Base-by-base conservation (phyloP, 371 early-diverging fungal species). In the Mucor circinelloides region DNA sequence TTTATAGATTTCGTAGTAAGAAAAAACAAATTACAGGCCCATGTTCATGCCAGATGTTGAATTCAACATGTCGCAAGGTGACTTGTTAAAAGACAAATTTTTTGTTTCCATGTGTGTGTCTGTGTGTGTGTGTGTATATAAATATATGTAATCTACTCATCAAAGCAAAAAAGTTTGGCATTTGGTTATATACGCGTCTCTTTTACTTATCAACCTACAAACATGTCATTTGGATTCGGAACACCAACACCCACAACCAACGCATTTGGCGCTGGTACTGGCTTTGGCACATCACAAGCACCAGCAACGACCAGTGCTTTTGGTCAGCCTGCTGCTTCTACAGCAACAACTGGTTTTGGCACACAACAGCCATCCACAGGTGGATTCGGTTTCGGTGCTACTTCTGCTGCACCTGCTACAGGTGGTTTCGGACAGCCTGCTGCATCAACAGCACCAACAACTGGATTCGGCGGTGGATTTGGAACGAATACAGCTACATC, bases 241-340 rank as follows among this genome's bases (percentile, higher is more conserved):
- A 69, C 79, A 28, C 72, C 75, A 17, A 64, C 73, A 30, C 61
- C 76, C 3, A 64, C 76, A 48, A 63, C 27, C 64, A 34, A 50
- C 30, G 38, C 69, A 6, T 30, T 27, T 10, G 42, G 66, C 48
- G 67, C 67, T 30, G 23, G 6, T 9, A 34, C 63, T 48, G 68
- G 72, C 2, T 75, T 75, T 38, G 76, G 76, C 27, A 48, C 71
- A n/a, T 36, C 75, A 63, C 48, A 68, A 21, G 21, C 73, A 15
- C 19, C 70, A 21, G 58, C 73, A 6, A 69, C 71, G 1, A 55
- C 71, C 9, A 55, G 60, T 21, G 58, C 62, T 48, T 66, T 68
- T 13, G 30, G 64, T 6, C 60, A 70, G 4, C 30, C 68, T 38
- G 60, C 74, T 15, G 52, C 74, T 15, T 52, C 76, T 0, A 30